Conservation (phyloP, 208 protist species). For the Novymonas esmeraldas region DNA sequence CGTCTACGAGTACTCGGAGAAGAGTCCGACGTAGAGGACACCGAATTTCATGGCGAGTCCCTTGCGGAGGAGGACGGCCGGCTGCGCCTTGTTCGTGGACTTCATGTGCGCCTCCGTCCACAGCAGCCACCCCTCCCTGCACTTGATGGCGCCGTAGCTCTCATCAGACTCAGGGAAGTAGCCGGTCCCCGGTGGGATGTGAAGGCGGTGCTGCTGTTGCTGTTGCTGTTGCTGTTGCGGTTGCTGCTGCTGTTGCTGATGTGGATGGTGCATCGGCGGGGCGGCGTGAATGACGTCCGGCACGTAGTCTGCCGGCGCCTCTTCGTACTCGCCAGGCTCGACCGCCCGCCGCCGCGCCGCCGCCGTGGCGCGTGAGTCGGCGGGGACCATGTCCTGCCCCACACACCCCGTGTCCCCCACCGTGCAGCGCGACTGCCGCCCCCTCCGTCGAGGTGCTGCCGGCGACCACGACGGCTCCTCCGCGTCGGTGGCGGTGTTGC, state of each 20-base stretch:
- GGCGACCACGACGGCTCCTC: constrained; percentile 1
- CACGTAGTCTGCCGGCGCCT: constrained; percentile 42
- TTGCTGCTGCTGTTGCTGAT: no score
- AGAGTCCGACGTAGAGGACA: constrained; percentile 73
- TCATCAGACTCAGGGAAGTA: constrained; percentile 75
- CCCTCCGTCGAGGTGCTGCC: background rate
- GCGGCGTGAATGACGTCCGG: constrained; percentile 48
- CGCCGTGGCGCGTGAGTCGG: no score
- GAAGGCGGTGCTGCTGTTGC: constrained; percentile 19
- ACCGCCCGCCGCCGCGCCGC: background rate
- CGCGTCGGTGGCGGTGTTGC: background rate
- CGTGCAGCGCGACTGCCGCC: background rate
- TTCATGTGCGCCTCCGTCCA: constrained; percentile 74
- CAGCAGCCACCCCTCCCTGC: constrained; percentile 76
- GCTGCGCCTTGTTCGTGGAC: constrained; percentile 51
- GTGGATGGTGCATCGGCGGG: constrained; percentile 26
- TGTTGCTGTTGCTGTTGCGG: no score
- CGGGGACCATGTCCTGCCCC: no score
- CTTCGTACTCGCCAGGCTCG: constrained; percentile 28
- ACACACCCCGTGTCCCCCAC: no score
- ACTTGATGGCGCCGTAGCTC: constrained; percentile 75
- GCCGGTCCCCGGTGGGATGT: constrained; percentile 71
- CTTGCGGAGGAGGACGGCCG: constrained; percentile 73
- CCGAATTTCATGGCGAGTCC: constrained; percentile 87
- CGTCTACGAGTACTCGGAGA: constrained; percentile 50